Evolutionary conservation across 768 basidiomycete species (phyloP).

Genomic region (Lactifluus piperatus): DNA sequence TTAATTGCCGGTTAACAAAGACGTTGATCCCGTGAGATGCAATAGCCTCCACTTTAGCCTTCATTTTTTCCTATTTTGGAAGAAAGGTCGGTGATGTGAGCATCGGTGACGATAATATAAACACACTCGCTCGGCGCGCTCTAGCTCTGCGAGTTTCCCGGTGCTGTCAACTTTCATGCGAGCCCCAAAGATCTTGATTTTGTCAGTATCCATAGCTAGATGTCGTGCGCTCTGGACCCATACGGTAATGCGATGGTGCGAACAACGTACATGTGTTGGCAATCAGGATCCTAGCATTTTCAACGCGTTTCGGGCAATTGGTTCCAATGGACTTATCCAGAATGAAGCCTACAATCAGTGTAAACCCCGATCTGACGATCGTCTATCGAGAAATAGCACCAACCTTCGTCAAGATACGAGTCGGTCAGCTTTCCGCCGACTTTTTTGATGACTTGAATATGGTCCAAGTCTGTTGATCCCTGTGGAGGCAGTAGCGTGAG

Average conservation of each 20-base stretch:
- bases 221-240: not conserved
- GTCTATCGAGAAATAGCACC: conserved; percentile 6
- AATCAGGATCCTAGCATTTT: conserved; percentile 93
- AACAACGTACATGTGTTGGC: conserved; percentile 85
- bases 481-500: conserved; percentile 25
- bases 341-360: conserved; percentile 66
- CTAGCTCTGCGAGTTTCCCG: conserved; percentile 94
- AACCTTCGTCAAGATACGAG: conserved; percentile 95
- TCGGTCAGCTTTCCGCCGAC: conserved; percentile 98
- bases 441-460: conserved; percentile 99
- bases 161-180: conserved; percentile 93
- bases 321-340: conserved; percentile 92
- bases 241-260: not conserved
- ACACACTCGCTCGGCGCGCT: conserved; percentile 83
- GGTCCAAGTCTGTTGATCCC: conserved; percentile 95
- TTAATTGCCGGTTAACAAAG: conserved; percentile 96
- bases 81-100: not conserved
- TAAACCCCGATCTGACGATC: not conserved
- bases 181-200: conserved; percentile 98
- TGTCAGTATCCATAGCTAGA: conserved; percentile 98
- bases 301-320: conserved; percentile 90
- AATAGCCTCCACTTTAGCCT: conserved; percentile 92
- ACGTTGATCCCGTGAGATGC: conserved; percentile 91
- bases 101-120: not conserved
- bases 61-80: conserved; percentile 90